Percentiles rank a stretch among this genome's conserved stretches.
Conservation (phyloP, 805 yeast species). For the Yueomyces sinensis region DNA sequence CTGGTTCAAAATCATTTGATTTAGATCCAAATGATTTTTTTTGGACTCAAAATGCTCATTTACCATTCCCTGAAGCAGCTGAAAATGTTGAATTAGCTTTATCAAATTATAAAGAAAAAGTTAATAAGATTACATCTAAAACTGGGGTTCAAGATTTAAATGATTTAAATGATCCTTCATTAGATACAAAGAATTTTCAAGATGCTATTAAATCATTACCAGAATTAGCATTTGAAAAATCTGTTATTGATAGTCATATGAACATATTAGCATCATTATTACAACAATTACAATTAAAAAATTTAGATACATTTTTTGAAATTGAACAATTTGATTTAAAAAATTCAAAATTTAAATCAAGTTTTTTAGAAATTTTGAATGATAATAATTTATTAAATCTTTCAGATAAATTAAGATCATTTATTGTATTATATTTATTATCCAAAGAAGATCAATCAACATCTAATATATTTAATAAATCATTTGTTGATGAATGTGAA, state of each 20-base stretch:
- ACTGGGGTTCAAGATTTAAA: constrained; percentile 58
- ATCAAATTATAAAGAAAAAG: constrained; percentile 71
- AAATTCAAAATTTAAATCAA: constrained; percentile 33
- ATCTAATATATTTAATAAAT: constrained; percentile 28
- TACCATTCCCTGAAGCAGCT: constrained; percentile 98
- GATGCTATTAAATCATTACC: constrained; percentile 89
- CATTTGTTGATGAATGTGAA: constrained; percentile 49
- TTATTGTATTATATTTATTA: constrained; percentile 57
- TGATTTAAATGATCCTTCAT: constrained; percentile 36
- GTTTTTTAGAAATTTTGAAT: constrained; percentile 46
- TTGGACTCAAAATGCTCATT: constrained; percentile 71
- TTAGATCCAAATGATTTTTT: constrained; percentile 89
- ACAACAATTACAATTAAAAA: constrained; percentile 73
- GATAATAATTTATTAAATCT: constrained; percentile 43
- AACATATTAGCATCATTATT: constrained; percentile 77
- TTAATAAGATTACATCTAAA: constrained; percentile 68
- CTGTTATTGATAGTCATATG: constrained; percentile 92
- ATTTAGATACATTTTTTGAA: constrained; percentile 83
- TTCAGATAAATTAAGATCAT: constrained; percentile 81
- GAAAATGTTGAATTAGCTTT: constrained; percentile 86
- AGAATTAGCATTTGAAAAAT: constrained; percentile 77
- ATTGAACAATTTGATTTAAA: constrained; percentile 80
- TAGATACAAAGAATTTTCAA: constrained; percentile 57
- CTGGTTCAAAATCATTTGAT: constrained; percentile 51
- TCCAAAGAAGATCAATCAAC: constrained; percentile 15